Base-by-base conservation (phyloP, 1,139 yeast genomes). In the Taphrina confusa region DNA sequence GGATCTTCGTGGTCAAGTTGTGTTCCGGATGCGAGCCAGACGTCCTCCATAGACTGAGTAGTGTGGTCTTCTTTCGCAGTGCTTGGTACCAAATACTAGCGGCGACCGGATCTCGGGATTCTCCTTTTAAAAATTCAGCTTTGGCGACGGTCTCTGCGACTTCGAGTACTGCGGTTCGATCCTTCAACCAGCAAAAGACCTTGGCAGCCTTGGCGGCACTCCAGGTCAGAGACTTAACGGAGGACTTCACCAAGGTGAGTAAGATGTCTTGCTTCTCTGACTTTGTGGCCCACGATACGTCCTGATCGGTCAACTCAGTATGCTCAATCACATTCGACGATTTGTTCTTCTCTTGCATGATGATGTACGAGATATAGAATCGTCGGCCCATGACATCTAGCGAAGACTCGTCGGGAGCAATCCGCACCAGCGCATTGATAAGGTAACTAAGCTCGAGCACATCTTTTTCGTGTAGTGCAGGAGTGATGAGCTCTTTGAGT, bases 21-120 rank as follows among this genome's bases (percentile, higher is more conserved):
- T 85, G 90, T 68, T 94, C 98, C 2, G 84, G 80, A 70, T 90
- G 90, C 25, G 86, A 84, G 9, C 80, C 76, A 1, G 92, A 82
- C 8, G 83, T 80, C 68, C 83, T 80, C 98, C 98, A 94, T 12
- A 92, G 77, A 2, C 95, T 90, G 8, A 85, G 68, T 49, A 92
- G 73, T 1, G 90, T 80, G 63, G 85, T 85, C 68, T 89, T 89
- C 72, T 89, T 90, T 61, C 78, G 78, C 57, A 92, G 74, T 0
- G 97, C 91, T 58, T 91, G 72, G 68, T 87, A 92, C 63, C 84
- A 85, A 22, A 94, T 76, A 0, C 95, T 79, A 55, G 94, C 83
- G 2, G 77, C 72, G 0, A 84, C 79, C 0, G 98, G 97, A 68
- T 90, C 94, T 16, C 64, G 57, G 64, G 88, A 78, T 4, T 62